Evolutionary conservation across 257 asterid genomes (phyloP).

Genomic region (Anisodus tanguticus): DNA sequence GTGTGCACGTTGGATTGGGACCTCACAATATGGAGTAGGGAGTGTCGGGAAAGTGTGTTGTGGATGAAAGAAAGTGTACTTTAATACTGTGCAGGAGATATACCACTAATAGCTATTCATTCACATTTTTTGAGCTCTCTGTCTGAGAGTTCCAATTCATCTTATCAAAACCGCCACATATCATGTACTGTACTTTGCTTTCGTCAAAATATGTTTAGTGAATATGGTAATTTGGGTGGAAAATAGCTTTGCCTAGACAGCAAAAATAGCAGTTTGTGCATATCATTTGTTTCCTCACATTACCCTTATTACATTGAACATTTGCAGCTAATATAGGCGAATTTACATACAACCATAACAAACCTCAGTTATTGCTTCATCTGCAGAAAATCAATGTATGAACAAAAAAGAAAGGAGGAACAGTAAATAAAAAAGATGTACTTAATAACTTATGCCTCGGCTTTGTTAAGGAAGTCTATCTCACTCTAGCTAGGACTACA

Average conservation of each 20-base stretch:
- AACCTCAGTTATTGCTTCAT: not conserved
- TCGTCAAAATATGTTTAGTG: slow-evolving; percentile 8
- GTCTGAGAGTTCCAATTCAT: slow-evolving; percentile 28
- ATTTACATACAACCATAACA: not conserved
- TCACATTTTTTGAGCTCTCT: slow-evolving; percentile 26
- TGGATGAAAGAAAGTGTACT: slow-evolving; percentile 27
- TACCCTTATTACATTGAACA: not conserved
- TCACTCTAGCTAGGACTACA: not conserved
- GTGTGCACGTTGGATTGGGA: slow-evolving; percentile 3
- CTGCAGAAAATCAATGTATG: not conserved
- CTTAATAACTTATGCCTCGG: not conserved
- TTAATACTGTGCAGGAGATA: slow-evolving; percentile 25
- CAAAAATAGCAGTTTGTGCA: not conserved
- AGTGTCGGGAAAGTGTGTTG: not conserved
- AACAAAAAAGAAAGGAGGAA: not conserved
- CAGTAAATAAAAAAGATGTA: not conserved
- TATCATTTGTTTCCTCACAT: slow-evolving; percentile 1
- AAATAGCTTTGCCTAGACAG: slow-evolving; percentile 13
- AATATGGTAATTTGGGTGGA: slow-evolving; percentile 18
- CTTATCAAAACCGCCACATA: slow-evolving; percentile 17
- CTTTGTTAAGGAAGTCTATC: not conserved
- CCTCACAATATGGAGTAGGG: slow-evolving; percentile 8
- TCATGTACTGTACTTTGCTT: slow-evolving; percentile 22
- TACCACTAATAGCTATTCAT: not conserved
- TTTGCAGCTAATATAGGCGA: not conserved